These are phyloP conservation scores for Coemansia furcata DNA, from an alignment of 192 early-diverging fungal genomes.

Conservation along the genomic window DNA sequence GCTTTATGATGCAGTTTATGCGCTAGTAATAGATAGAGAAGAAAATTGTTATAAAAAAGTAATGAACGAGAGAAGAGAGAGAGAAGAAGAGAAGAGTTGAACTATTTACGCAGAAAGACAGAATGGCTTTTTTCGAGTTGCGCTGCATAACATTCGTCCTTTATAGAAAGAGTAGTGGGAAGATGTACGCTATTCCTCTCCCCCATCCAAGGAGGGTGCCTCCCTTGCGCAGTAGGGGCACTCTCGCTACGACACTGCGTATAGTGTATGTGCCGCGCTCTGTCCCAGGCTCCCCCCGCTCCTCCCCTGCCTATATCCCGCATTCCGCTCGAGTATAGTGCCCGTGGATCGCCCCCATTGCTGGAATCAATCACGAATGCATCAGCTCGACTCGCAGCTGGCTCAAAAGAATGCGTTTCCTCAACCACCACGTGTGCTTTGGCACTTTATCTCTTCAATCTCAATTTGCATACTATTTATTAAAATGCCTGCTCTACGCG, in stretches of 20 bases:
- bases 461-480: background rate
- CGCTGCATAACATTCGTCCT: background rate
- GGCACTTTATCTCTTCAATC: too few species aligned
- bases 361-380: background rate
- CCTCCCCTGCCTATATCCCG: background rate
- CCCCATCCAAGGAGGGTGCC: background rate
- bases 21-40: conserved; percentile 7
- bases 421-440: background rate
- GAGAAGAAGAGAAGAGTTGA: background rate
- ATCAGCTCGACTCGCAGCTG: conserved; percentile 3
- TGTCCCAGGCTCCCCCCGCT: background rate
- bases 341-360: background rate
- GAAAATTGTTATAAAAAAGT: conserved; percentile 7
- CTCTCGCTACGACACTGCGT: conserved; percentile 21
- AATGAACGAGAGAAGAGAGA: conserved; percentile 9
- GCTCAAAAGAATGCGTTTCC: background rate
- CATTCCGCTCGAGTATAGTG: conserved; percentile 8
- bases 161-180: conserved; percentile 8
- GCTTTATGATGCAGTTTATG: background rate
- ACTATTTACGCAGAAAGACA: background rate
- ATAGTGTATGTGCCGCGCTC: conserved; percentile 21
- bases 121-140: background rate
- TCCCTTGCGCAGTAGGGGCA: conserved; percentile 1
- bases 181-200: background rate
- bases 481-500: conserved; percentile 13